Evolutionary conservation across 2,329 filamentous ascomycete genomes (phyloP).

Genomic region (Venturiaceae sp.): DNA sequence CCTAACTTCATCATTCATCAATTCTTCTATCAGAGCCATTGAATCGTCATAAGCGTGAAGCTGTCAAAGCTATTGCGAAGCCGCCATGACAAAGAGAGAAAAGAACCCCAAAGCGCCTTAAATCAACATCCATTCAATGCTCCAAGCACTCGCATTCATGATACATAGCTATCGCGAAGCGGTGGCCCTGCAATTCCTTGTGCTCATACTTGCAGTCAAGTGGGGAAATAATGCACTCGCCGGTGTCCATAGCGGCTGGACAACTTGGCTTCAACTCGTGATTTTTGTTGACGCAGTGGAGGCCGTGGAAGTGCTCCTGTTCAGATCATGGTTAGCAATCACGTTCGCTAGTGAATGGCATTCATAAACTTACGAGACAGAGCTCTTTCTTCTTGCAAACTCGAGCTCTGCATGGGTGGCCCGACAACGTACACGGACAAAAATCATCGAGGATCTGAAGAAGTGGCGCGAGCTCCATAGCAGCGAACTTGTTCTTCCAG

Average conservation of each 20-base stretch:
- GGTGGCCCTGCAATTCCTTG: not conserved
- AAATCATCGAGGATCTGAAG: not conserved
- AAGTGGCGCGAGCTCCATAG: not conserved
- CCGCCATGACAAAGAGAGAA: too few relatives aligned
- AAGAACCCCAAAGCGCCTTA: not conserved
- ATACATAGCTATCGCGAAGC: not conserved
- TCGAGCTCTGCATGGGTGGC: not conserved
- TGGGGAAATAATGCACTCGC: not conserved
- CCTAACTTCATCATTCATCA: too few relatives aligned
- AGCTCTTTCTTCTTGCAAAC: not conserved
- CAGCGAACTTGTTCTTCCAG: not conserved
- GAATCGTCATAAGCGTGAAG: too few relatives aligned
- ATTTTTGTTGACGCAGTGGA: not conserved
- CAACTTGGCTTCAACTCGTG: not conserved
- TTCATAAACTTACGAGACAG: not conserved
- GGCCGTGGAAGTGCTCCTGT: not conserved
- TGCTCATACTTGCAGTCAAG: not conserved
- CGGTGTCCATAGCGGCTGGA: not conserved
- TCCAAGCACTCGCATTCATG: not conserved
- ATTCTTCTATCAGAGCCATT: too few relatives aligned
- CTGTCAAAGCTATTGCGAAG: too few relatives aligned
- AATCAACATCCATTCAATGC: not conserved
- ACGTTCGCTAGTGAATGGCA: not conserved
- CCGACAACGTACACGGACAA: not conserved
- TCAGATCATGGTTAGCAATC: not conserved